A percentile compares a stretch with the other conserved stretches of the same genome.
Conservation (phyloP, 768 basidiomycete species). For the Candolleomyces aberdarensis region DNA sequence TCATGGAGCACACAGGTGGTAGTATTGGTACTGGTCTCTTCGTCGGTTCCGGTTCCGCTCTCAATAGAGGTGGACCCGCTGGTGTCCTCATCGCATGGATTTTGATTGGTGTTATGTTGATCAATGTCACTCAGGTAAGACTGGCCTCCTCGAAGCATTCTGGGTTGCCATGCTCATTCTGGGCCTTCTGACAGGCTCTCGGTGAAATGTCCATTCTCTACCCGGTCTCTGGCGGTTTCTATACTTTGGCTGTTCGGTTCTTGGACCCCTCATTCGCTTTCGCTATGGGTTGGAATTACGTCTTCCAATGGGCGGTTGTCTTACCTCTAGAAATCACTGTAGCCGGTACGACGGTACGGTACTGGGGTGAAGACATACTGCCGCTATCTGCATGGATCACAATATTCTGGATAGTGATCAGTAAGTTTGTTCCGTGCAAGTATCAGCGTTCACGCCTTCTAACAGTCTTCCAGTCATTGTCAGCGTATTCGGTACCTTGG, state of each 20-base stretch:
- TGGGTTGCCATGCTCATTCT: not conserved
- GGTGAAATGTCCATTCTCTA: conserved; percentile 50
- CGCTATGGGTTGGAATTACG: conserved; percentile 51
- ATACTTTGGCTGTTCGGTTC: conserved; percentile 43
- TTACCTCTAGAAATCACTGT: conserved; percentile 45
- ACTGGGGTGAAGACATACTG: conserved; percentile 36
- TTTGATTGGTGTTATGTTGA: conserved; percentile 44
- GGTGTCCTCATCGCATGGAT: conserved; percentile 43
- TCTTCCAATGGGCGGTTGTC: conserved; percentile 43
- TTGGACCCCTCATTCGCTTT: conserved; percentile 46
- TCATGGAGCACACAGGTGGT: conserved; percentile 27
- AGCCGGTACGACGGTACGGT: conserved; percentile 41
- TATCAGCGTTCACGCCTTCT: not conserved
- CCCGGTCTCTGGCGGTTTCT: conserved; percentile 48
- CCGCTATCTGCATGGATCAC: conserved; percentile 46
- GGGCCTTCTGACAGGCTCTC: conserved; percentile 30
- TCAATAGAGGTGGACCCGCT: conserved; percentile 39
- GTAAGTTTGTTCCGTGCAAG: conserved; percentile 27
- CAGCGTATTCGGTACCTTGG: conserved; percentile 42
- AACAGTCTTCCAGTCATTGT: conserved; percentile 27
- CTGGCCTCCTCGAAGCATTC: not conserved
- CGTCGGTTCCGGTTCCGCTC: conserved; percentile 41
- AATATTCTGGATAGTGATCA: conserved; percentile 39
- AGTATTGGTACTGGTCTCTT: conserved; percentile 49
- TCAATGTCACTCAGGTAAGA: conserved; percentile 44